phyloP scores from a whole-genome alignment of 1,284 basidiomycete genomes.

The Ustilago shanxiensis region DNA sequence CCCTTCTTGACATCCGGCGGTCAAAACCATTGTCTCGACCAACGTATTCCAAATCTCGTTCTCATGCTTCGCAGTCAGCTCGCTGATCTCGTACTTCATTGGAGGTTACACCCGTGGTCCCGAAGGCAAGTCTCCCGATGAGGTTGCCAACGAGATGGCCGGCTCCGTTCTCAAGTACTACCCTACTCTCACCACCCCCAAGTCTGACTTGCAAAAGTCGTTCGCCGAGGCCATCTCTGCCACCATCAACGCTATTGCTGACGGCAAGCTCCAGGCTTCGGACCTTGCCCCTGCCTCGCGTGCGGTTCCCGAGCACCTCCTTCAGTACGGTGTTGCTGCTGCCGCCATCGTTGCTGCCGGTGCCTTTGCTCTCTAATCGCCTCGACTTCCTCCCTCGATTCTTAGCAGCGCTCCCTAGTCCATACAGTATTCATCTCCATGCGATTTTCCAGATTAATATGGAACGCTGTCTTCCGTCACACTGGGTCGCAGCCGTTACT shows the following conservation, averaged over 20 bases:
- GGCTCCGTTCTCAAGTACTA: constrained; percentile 62
- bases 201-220: constrained; percentile 27
- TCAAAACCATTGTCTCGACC: neutral
- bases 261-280: constrained; percentile 36
- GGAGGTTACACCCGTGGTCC: constrained; percentile 54
- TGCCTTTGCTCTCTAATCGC: constrained; percentile 62
- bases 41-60: neutral
- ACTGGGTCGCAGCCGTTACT: neutral
- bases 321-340: constrained; percentile 50
- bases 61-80: constrained; percentile 41
- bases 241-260: constrained; percentile 48
- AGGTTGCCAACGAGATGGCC: constrained; percentile 62
- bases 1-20: neutral
- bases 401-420: constrained; percentile 24
- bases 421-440: neutral
- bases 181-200: constrained; percentile 59
- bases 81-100: constrained; percentile 60
- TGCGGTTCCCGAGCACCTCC: constrained; percentile 33
- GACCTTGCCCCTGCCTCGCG: constrained; percentile 42
- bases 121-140: constrained; percentile 44
- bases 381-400: neutral
- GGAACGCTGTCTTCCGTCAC: neutral
- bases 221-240: constrained; percentile 50
- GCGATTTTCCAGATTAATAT: no score
- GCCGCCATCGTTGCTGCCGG: constrained; percentile 62